These are phyloP conservation scores for Eucommia ulmoides DNA, from an alignment of 257 asterid species.

Conservation along the genomic window DNA sequence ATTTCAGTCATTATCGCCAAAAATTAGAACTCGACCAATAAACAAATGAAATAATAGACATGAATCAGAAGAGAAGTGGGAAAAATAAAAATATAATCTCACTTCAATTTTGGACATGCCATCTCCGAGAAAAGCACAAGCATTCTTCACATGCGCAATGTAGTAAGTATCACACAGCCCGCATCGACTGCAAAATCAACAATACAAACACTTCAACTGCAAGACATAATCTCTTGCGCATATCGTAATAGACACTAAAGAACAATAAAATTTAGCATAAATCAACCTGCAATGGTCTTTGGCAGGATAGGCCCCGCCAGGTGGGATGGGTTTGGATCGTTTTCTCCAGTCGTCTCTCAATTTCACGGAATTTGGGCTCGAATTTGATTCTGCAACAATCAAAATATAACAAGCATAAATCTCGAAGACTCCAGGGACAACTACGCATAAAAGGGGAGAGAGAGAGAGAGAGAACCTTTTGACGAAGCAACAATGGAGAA, in stretches of 20 bases:
- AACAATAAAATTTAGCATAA: too few relatives aligned
- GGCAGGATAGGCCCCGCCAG: conserved; percentile 97
- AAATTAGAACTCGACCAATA: too few relatives aligned
- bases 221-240: background rate
- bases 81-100: conserved; percentile 11
- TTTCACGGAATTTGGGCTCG: conserved; percentile 39
- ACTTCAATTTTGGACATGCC: conserved; percentile 98
- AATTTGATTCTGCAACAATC: conserved; percentile 21
- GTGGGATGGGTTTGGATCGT: conserved; percentile 73
- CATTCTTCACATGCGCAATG: conserved; percentile 89
- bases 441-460: background rate
- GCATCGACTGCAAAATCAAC: conserved; percentile 54
- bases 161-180: conserved; percentile 91
- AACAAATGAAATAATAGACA: too few relatives aligned
- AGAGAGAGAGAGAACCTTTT: conserved; percentile 1
- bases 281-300: conserved; percentile 90
- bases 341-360: conserved; percentile 90
- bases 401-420: background rate
- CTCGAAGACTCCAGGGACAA: background rate
- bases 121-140: conserved; percentile 95
- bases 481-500: background rate
- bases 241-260: too few relatives aligned
- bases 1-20: too few relatives aligned
- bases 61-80: too few relatives aligned
- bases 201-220: conserved; percentile 7